phyloP scores from a whole-genome alignment of 2,329 filamentous ascomycete genomes.

The Trichoderma oligosporum region DNA sequence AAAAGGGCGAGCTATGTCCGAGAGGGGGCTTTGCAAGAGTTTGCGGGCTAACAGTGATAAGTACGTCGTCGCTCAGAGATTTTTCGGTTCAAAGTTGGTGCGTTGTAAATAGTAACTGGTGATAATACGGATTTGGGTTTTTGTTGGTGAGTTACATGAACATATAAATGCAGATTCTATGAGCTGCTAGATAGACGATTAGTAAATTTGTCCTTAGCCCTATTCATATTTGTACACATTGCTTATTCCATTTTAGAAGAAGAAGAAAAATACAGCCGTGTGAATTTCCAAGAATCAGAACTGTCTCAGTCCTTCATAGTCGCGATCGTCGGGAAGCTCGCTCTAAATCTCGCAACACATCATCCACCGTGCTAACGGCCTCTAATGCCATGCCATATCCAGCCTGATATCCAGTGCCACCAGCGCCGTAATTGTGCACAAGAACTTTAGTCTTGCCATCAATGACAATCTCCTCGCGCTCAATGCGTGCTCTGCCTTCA shows the following conservation, averaged over 20 bases:
- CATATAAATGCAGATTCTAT: too few relatives aligned
- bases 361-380: constrained; percentile 31
- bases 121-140: background rate
- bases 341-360: constrained; percentile 25
- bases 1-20: constrained; percentile 16
- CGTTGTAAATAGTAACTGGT: background rate
- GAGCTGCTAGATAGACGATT: too few relatives aligned
- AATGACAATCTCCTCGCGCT: constrained; percentile 35
- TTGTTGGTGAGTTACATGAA: too few relatives aligned
- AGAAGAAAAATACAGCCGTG: too few relatives aligned
- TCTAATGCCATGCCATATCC: constrained; percentile 40
- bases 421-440: constrained; percentile 45
- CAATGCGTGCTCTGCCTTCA: constrained; percentile 42
- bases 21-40: constrained; percentile 1
- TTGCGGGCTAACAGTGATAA: background rate
- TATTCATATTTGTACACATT: too few relatives aligned
- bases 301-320: background rate
- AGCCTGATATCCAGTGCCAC: constrained; percentile 45
- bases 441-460: constrained; percentile 26
- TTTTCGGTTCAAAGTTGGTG: constrained; percentile 3
- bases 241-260: too few relatives aligned
- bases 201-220: too few relatives aligned
- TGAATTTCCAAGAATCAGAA: too few relatives aligned
- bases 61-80: background rate
- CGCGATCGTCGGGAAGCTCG: background rate